These are phyloP conservation scores for Coemansia sp. DNA, from an alignment of 192 early-diverging fungal species.

Conservation along the genomic window DNA sequence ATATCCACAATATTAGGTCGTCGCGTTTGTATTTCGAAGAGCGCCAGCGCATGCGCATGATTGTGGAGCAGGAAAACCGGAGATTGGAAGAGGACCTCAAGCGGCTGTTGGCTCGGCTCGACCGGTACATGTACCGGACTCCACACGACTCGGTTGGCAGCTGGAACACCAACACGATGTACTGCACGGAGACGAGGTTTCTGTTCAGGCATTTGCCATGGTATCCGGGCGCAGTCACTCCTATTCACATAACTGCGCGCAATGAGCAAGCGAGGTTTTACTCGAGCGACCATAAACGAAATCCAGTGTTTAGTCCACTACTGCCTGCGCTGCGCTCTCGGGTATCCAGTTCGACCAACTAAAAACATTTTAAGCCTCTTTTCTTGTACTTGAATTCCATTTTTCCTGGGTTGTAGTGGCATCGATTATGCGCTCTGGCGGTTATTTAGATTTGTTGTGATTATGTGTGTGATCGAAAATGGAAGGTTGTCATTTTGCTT, in stretches of 20 bases:
- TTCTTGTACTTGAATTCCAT: too few species aligned
- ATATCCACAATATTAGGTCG: conserved; percentile 12
- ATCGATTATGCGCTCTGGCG: too few species aligned
- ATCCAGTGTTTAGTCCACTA: conserved; percentile 5
- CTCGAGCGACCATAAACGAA: not conserved
- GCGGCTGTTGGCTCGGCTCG: conserved; percentile 5
- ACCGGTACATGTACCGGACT: conserved; percentile 32
- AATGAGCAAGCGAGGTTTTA: conserved; percentile 19
- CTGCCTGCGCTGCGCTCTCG: conserved; percentile 6
- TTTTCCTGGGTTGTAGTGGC: too few species aligned
- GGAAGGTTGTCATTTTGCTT: too few species aligned
- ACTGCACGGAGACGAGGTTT: conserved; percentile 35
- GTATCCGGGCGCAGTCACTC: conserved; percentile 25
- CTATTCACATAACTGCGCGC: conserved; percentile 23
- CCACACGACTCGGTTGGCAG: conserved; percentile 29
- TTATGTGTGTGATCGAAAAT: too few species aligned
- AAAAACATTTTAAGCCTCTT: not conserved
- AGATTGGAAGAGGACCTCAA: conserved; percentile 3
- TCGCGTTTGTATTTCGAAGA: conserved; percentile 15
- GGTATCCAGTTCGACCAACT: not conserved
- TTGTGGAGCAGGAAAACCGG: conserved; percentile 11
- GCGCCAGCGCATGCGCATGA: conserved; percentile 26
- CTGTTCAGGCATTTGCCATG: conserved; percentile 39
- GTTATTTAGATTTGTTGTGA: too few species aligned
- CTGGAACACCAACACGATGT: conserved; percentile 31